Percentiles rank a stretch among this genome's conserved stretches.
These are phyloP conservation scores for Senecio squalidus DNA, from an alignment of 140 eudicot genomes.

Conservation along the genomic window DNA sequence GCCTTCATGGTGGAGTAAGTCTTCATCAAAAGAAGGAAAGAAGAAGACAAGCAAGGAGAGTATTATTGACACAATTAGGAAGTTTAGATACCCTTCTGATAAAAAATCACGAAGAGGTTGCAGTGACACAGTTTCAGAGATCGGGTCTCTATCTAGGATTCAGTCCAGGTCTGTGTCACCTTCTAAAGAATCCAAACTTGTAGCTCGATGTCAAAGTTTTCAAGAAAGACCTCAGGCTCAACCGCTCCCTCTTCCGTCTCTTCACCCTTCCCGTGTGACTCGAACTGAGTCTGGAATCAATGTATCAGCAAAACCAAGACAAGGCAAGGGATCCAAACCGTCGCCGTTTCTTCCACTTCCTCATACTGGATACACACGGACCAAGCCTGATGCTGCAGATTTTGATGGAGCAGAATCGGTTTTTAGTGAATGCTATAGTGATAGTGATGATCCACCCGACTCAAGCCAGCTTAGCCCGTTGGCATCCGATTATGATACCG, in stretches of 20 bases:
- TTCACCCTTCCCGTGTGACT: conserved; percentile 42
- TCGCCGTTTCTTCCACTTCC: conserved; percentile 51
- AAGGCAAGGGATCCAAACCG: conserved; percentile 48
- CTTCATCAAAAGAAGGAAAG: conserved; percentile 76
- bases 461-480: conserved; percentile 80
- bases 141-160: conserved; percentile 56
- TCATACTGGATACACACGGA: conserved; percentile 39
- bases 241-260: conserved; percentile 78
- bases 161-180: conserved; percentile 71
- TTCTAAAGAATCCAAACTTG: conserved; percentile 54
- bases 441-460: conserved; percentile 85
- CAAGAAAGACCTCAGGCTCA: conserved; percentile 76
- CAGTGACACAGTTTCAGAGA: conserved; percentile 57
- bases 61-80: conserved; percentile 64
- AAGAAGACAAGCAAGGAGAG: conserved; percentile 65
- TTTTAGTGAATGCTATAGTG: conserved; percentile 65
- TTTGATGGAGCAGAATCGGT: conserved; percentile 55
- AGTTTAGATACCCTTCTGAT: conserved; percentile 53
- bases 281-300: conserved; percentile 63
- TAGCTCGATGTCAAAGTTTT: conserved; percentile 84
- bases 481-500: conserved; percentile 73
- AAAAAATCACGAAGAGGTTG: conserved; percentile 45
- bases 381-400: conserved; percentile 53
- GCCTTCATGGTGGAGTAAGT: conserved; percentile 90
- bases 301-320: conserved; percentile 36